These are phyloP conservation scores for Fraxinus dipetala DNA, from an alignment of 305 asterid genomes.

Conservation along the genomic window DNA sequence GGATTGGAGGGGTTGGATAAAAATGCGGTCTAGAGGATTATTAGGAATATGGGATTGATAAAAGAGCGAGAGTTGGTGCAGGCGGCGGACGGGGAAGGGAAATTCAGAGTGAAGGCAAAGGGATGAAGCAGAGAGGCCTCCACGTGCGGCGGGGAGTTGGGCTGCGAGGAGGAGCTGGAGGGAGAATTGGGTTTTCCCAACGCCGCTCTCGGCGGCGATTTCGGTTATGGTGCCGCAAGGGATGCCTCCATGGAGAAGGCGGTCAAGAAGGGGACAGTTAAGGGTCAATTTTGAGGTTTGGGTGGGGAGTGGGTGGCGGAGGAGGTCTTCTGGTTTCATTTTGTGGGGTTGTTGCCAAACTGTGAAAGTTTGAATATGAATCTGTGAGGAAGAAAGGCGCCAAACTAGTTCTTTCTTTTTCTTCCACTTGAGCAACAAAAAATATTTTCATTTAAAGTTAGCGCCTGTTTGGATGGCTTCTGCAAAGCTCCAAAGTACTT, in stretches of 20 bases:
- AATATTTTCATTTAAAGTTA: too few species aligned
- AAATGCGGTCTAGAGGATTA: conserved; percentile 47
- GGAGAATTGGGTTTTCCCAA: conserved; percentile 84
- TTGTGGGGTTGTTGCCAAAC: not conserved
- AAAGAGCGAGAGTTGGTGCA: conserved; percentile 52
- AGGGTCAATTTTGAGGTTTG: conserved; percentile 45
- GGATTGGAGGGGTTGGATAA: conserved; percentile 57
- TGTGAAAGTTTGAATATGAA: conserved; percentile 14
- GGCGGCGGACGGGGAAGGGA: conserved; percentile 78
- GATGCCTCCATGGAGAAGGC: conserved; percentile 71
- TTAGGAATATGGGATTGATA: conserved; percentile 35
- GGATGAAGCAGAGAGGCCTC: conserved; percentile 75
- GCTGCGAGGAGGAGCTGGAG: conserved; percentile 27
- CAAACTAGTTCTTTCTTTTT: not conserved
- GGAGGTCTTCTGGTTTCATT: conserved; percentile 63
- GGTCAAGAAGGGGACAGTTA: conserved; percentile 69
- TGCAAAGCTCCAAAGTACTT: too few species aligned
- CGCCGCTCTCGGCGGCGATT: conserved; percentile 81
- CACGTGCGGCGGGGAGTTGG: conserved; percentile 57
- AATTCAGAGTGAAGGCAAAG: conserved; percentile 81
- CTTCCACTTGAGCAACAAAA: too few species aligned
- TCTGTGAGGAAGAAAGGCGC: not conserved
- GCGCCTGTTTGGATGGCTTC: too few species aligned
- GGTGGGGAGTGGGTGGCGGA: conserved; percentile 39
- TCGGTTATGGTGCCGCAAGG: conserved; percentile 75